Base-by-base conservation (phyloP, 2,329 filamentous ascomycete genomes). In the Lachnellula suecica region DNA sequence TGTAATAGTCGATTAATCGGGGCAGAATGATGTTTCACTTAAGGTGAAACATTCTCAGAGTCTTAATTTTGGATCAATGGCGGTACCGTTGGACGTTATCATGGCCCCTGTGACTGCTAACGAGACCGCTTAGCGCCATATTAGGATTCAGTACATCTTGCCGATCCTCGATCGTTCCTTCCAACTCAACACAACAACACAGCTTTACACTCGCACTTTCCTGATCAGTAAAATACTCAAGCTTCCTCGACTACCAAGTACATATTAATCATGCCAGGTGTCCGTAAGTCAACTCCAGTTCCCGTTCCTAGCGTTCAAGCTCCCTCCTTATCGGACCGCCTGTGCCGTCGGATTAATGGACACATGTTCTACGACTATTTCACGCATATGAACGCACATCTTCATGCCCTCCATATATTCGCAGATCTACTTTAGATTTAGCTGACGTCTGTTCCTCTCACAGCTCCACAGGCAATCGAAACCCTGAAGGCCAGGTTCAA, bases 401-500 rank as follows among this genome's bases (percentile, higher is more conserved):
- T 27, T 31, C 47, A 17, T 22, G 22, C 27, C 17, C 10, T 22
- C 27, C 20, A 13, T 20, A 19, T 40, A 40, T 49, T 44, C 20
- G 7, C 31, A 38, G 22, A 11, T 2, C 25, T 52, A n/a, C 27
- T 20, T 24, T 4, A 31, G 23, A 15, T 22, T 51, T 23, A 53
- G 52, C 57, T 60, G 52, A 60, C 49, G 3, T 34, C 15, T 23
- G 29, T 25, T 27, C 43, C 40, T 29, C 45, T 31, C 35, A 27
- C 42, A 68, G 66, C 66, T 57, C 64, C 66, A 51, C 67, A 66
- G 41, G 60, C 63, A 23, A 27, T 68, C 27, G 45, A 52, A 15
- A 52, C 59, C 41, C 44, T 68, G 49, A 68, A 66, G 63, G 57
- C 59, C 42, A 67, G 62, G 54, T 37, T 66, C 54, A 68, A 68